Base-by-base conservation (phyloP, 2,329 filamentous ascomycete genomes). In the Alternaria brassicicola region DNA sequence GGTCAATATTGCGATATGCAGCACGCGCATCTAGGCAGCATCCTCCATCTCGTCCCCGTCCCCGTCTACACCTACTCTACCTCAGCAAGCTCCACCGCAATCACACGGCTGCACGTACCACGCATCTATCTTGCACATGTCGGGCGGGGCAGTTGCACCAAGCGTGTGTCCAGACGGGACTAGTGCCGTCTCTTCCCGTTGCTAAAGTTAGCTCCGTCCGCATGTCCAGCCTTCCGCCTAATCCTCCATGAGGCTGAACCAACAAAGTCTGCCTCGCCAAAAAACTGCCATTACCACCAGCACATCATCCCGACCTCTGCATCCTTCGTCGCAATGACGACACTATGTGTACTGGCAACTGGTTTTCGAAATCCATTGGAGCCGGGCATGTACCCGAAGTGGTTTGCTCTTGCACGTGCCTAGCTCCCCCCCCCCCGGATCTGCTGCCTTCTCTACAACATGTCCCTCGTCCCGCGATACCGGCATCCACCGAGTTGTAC, bases 221-320 rank as follows among this genome's bases (percentile, higher is more conserved):
- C 54, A 30, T 46, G 17, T 26, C 39, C 58, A 50, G 50, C 49
- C 47, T 33, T 33, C 51, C 45, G 43, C 36, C 55, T 58, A 58
- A 49, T 59, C 28, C 25, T 51, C n/a, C 45, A 43, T 45, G 51
- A 50, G 41, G 56, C 62, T 60, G 57, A 59, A 59, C 48, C 30
- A 23, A 38, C 43, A 51, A 15, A 63, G 38, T 65, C 63, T 65
- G 63, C 63, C 63, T 65, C 61, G 63, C 61, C 51, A 64, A 55
- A 55, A 59, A 64, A 59, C 55, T 46, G 48, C 59, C 57, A 55
- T 42, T 36, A 45, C 57, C 30, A 36, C 39, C 41, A 57, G 30
- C 38, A 31, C 38, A 45, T 26, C 46, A 46, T 48, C 41, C 21
- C 49, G 25, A 39, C 49, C 21, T 43, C 45, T 26, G 21, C 25